Percentiles rank a stretch among this genome's conserved stretches.
phyloP scores from a whole-genome alignment of 345 rosid genomes.

The Brassica incana region DNA sequence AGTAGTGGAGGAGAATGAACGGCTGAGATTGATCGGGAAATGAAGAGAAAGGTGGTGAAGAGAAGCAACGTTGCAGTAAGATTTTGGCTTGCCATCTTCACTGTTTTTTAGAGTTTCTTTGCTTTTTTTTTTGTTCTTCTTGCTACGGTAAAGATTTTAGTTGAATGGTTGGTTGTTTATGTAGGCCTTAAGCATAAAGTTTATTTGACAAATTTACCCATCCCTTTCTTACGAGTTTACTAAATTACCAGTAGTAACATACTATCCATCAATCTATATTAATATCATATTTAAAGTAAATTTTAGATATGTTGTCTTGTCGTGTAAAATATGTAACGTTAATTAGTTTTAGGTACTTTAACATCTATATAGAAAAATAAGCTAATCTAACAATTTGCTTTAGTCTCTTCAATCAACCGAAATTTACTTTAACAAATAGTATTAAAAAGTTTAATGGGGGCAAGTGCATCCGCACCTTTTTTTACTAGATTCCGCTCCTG shows the following conservation, averaged over 20 bases:
- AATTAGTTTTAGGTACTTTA: neutral
- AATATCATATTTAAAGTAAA: neutral
- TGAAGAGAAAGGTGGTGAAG: slow-evolving; percentile 37
- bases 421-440: neutral
- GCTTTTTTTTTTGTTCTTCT: neutral
- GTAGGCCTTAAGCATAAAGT: slow-evolving; percentile 11
- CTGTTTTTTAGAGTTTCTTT: neutral
- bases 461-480: neutral
- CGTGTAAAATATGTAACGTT: neutral
- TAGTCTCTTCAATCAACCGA: neutral
- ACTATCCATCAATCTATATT: neutral
- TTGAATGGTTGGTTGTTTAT: slow-evolving; percentile 32
- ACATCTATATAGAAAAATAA: neutral
- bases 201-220: slow-evolving; percentile 10
- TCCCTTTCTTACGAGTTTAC: neutral
- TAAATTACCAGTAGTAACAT: slow-evolving; percentile 1
- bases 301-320: neutral
- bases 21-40: slow-evolving; percentile 34
- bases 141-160: neutral
- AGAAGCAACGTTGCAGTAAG: slow-evolving; percentile 32
- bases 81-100: slow-evolving; percentile 33
- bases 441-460: neutral
- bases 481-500: neutral
- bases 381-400: neutral
- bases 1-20: slow-evolving; percentile 16